Percentiles rank a stretch among this genome's conserved stretches.
Evolutionary conservation across 78 protist genomes (phyloP).

Genomic region (Dictyostelium brefeldianum): DNA sequence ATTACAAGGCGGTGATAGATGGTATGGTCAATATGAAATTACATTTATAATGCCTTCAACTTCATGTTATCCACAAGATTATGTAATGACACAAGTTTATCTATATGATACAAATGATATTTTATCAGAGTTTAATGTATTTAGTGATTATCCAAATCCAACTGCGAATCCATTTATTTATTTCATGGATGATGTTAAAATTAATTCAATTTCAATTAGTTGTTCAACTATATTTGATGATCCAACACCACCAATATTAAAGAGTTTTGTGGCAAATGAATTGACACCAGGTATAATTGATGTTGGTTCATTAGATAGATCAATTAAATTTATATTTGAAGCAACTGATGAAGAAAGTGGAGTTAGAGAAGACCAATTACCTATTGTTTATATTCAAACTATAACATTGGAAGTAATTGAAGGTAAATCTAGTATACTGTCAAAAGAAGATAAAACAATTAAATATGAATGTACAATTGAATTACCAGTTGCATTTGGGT

Average conservation of each 20-base stretch:
- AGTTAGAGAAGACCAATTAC: not conserved
- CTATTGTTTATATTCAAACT: not conserved
- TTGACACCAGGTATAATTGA: not conserved
- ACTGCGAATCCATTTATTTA: slow-evolving; percentile 23
- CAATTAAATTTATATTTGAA: not conserved
- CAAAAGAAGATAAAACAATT: not conserved
- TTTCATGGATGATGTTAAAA: not conserved
- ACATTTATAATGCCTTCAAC: not conserved
- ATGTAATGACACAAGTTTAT: not conserved
- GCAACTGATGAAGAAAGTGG: not conserved
- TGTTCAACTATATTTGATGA: not conserved
- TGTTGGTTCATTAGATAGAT: not conserved
- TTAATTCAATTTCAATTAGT: not conserved
- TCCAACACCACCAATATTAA: not conserved
- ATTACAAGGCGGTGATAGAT: not conserved
- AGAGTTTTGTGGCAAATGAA: not conserved
- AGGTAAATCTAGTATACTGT: not conserved
- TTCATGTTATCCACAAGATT: not conserved
- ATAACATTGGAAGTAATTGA: not conserved
- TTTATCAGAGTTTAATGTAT: not conserved
- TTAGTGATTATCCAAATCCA: not conserved
- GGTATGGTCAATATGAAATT: not conserved
- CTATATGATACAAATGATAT: not conserved
- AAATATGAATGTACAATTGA: not conserved
- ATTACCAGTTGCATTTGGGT: slow-evolving; percentile 9